Evolutionary conservation across 129 eudicot species (phyloP).

Genomic region (Flaveria sonorensis): DNA sequence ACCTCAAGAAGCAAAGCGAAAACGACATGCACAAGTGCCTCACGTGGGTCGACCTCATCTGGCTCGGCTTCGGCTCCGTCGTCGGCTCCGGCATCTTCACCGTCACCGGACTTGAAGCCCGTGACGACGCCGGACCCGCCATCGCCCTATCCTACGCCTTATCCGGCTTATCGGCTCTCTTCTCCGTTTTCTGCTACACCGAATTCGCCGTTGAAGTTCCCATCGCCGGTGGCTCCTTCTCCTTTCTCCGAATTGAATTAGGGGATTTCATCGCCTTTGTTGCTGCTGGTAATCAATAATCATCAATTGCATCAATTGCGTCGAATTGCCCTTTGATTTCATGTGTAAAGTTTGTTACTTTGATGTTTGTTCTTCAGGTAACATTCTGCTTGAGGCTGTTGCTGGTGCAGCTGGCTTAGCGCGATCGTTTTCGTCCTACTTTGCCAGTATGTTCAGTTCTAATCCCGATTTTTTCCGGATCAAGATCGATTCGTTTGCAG

Average conservation of each 20-base stretch:
- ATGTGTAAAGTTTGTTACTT: no score
- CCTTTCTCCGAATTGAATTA: constrained; percentile 66
- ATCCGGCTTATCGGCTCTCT: constrained; percentile 74
- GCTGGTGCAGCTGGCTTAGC: constrained; percentile 87
- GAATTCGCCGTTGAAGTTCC: constrained; percentile 89
- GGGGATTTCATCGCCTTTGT: constrained; percentile 85
- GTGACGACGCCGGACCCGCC: constrained; percentile 70
- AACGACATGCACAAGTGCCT: constrained; percentile 62
- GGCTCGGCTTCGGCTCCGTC: constrained; percentile 85
- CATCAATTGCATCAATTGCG: background rate
- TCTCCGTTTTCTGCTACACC: constrained; percentile 78
- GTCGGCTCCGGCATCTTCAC: constrained; percentile 86
- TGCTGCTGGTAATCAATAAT: constrained; percentile 52
- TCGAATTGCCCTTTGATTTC: background rate
- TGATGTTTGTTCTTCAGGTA: constrained; percentile 34
- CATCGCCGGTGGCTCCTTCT: constrained; percentile 79
- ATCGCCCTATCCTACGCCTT: constrained; percentile 63
- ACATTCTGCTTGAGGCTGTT: constrained; percentile 67
- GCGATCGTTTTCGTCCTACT: constrained; percentile 76
- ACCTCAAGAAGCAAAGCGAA: constrained; percentile 53
- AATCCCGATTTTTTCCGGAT: constrained; percentile 61
- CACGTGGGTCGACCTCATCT: constrained; percentile 79
- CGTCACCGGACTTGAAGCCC: constrained; percentile 75
- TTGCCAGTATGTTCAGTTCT: constrained; percentile 59
- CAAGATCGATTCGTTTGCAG: constrained; percentile 48